Base-by-base conservation (phyloP, 225 moss, liverwort and hornwort genomes). In the Thuidium tamariscinum region DNA sequence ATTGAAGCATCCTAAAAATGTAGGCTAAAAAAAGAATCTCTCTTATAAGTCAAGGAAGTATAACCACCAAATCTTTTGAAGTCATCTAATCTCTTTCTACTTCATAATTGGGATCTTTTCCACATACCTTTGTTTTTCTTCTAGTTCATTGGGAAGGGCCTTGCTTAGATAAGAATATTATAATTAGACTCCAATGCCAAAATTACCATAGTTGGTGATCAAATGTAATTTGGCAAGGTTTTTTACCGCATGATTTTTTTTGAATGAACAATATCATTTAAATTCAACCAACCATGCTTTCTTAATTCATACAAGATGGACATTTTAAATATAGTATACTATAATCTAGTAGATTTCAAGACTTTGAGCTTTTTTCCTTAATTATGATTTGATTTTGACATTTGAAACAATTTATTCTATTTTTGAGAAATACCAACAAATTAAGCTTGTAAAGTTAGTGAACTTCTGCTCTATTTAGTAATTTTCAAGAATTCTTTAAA, bases 401-500 rank as follows among this genome's bases (percentile, higher is more conserved):
- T 29, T 71, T 3, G 9, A 27, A 27, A 44, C 0, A 1, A 15
- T 16, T 42, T 41, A 2, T 44, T 29, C 44, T 4, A 0, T 3
- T 27, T 71, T 9, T 3, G 10, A 2, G 0, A 71, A 27, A 44
- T 3, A 3, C 2, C 16, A 9, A 10, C 0, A 27, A 44, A 44
- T 16, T 3, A 71, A 2, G 4, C 10, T 71, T 44, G 0, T 29
- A 0, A 16, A 17, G 5, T 3, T 5, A n/a, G n/a, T n/a, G 4
- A 44, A 9, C 17, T 44, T 44, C 10, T 16, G 29, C 2, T 71
- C 10, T 1, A 17, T 3, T 44, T 27, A 16, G 2, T 16, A 27
- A 16, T 71, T 44, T 10, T 44, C 2, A 5, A 27, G 17, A 16
- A 16, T 44, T 44, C 9, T 2, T 27, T 27, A 29, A 44, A 5